Evolutionary conservation across 805 yeast genomes (phyloP), one percentile per base, ranked within the genome.

Genomic region (Wickerhamiella hasegawae): DNA sequence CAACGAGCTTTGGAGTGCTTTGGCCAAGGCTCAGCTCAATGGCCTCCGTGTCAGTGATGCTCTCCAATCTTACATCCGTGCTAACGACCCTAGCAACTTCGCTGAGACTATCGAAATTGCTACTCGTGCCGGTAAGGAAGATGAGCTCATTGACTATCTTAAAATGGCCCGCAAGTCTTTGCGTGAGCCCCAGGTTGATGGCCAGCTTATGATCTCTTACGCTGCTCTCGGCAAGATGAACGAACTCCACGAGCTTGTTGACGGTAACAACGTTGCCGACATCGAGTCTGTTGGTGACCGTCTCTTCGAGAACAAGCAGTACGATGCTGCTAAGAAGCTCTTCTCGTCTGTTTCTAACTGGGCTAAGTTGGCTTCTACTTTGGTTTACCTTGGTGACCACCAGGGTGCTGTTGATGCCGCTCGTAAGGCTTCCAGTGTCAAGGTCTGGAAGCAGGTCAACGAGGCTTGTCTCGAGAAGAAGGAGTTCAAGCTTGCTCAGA

Each of bases 331-430:
- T 28, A 87, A 84, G 62, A 65, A 83, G 43, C 71, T 92, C 48
- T 90, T 71, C 60, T 65, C 84, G 8, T 77, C 75, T 44, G 76
- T 87, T 40, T 83, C 95, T 28, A 90, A 87, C 62, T 87, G 93
- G 68, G 78, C 95, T 33, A 90, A 85, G 58, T 71, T 90, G 48
- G 97, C 98, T 12, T 79, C 94, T n/a, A 87, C 97, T 21, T 71
- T 85, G 53, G 98, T 90, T 24, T 84, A 76, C 63, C 65, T 90
- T 51, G 75, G 73, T 37, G 96, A 90, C 55, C 85, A 83, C 58
- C 96, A 90, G 62, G 74, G 82, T 38, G 98, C 98, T 34, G 98
- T 90, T 43, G 97, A 90, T 54, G 84, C 96, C 60, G 98, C 98
- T 17, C 79, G 98, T 66, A 90, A 87, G 62, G 97, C 98, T 3